Evolutionary conservation across 495 filamentous ascomycete species (phyloP).

Genomic region (Echria macrotheca): DNA sequence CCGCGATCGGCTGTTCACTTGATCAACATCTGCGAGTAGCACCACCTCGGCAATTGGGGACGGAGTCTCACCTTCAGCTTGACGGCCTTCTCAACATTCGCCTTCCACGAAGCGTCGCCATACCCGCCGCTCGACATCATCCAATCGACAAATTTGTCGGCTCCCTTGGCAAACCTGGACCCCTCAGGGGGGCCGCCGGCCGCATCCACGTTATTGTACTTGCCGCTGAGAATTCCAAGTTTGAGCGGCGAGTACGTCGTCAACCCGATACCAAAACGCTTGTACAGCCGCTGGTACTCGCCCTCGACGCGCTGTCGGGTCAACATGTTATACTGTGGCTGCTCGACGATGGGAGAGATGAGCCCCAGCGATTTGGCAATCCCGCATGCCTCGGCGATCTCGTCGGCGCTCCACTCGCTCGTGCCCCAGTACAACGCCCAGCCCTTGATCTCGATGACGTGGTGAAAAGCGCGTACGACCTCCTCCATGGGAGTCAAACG

Average conservation of each 20-base stretch:
- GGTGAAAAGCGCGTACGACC: constrained; percentile 68
- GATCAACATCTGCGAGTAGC: not conserved
- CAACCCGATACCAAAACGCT: constrained; percentile 58
- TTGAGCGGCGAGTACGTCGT: constrained; percentile 66
- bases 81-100: constrained; percentile 33
- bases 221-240: constrained; percentile 64
- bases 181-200: constrained; percentile 45
- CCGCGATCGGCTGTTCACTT: constrained; percentile 42
- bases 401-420: constrained; percentile 48
- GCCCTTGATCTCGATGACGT: constrained; percentile 56
- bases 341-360: constrained; percentile 52
- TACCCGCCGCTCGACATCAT: constrained; percentile 32
- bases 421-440: constrained; percentile 70
- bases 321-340: constrained; percentile 55
- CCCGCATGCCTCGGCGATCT: constrained; percentile 51
- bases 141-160: constrained; percentile 31
- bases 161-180: constrained; percentile 40
- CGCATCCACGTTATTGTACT: constrained; percentile 69
- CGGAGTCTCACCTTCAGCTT: constrained; percentile 42
- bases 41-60: no score
- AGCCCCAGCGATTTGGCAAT: constrained; percentile 54
- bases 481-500: constrained; percentile 72
- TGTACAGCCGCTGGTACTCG: constrained; percentile 59
- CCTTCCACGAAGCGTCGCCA: constrained; percentile 22
- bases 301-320: constrained; percentile 54